Conservation (phyloP, 257 asterid species). For the Apocynum venetum region DNA sequence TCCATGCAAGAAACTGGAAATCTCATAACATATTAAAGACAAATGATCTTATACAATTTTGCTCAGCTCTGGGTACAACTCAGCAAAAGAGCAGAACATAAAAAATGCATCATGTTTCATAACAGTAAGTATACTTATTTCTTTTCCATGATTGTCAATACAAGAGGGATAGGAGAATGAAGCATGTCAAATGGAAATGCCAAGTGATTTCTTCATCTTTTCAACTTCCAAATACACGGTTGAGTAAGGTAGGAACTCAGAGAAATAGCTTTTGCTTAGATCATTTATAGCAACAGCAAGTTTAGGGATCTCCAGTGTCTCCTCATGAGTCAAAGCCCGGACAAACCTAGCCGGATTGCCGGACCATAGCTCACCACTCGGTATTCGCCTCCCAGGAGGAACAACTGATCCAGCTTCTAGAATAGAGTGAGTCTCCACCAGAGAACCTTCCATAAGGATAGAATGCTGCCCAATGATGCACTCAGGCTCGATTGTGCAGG, state of each 20-base stretch:
- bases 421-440: slow-evolving; percentile 88
- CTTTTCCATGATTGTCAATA: slow-evolving; percentile 2
- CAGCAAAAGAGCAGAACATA: not conserved
- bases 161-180: not conserved
- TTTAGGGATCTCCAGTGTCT: slow-evolving; percentile 80
- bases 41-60: not conserved
- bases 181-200: slow-evolving; percentile 57
- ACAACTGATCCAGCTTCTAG: slow-evolving; percentile 93
- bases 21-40: not conserved
- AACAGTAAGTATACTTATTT: not conserved
- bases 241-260: slow-evolving; percentile 83
- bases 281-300: slow-evolving; percentile 84
- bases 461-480: slow-evolving; percentile 95
- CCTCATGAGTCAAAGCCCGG: slow-evolving; percentile 77
- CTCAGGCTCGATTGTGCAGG: slow-evolving; percentile 92
- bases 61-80: not conserved
- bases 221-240: slow-evolving; percentile 93
- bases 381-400: slow-evolving; percentile 96
- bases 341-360: slow-evolving; percentile 96
- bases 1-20: not conserved
- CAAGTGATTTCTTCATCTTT: slow-evolving; percentile 75
- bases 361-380: slow-evolving; percentile 93
- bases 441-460: slow-evolving; percentile 88
- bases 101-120: not conserved
- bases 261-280: slow-evolving; percentile 64